Evolutionary conservation across 208 protist species (phyloP).

Genomic region (Trypanosoma avium): DNA sequence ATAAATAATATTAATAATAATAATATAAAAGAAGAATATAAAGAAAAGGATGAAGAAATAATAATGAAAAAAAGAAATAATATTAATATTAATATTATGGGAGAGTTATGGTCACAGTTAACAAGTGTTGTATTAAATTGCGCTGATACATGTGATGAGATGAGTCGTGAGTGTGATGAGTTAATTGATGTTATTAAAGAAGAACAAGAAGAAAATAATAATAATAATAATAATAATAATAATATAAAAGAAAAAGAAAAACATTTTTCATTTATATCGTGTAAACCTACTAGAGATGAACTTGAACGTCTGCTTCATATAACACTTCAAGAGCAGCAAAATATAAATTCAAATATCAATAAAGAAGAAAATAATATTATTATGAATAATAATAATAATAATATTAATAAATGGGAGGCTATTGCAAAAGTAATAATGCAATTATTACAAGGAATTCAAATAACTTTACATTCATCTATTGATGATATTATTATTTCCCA

Average conservation of each 20-base stretch:
- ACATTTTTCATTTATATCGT: constrained; percentile 1
- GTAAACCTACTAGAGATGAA: constrained; percentile 13
- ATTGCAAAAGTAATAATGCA: background rate
- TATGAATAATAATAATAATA: background rate
- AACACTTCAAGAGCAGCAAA: background rate
- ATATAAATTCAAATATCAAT: background rate
- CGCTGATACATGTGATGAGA: constrained; percentile 14
- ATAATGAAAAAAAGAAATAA: background rate
- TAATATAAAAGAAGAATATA: background rate
- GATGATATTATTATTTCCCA: constrained; percentile 17
- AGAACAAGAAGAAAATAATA: background rate
- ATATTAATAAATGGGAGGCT: background rate
- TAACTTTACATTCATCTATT: background rate
- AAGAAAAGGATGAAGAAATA: constrained; percentile 1
- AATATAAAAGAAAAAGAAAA: background rate
- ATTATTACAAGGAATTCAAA: constrained; percentile 7
- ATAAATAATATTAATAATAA: no score
- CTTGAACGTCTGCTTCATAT: constrained; percentile 7
- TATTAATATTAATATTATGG: background rate
- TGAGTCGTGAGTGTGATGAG: constrained; percentile 26
- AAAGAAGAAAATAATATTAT: background rate
- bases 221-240: background rate
- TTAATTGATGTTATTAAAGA: constrained; percentile 23
- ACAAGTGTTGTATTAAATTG: background rate
- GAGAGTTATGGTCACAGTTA: background rate